Conservation (phyloP, 176 grass and related monocot genomes). For the Carex pumila region DNA sequence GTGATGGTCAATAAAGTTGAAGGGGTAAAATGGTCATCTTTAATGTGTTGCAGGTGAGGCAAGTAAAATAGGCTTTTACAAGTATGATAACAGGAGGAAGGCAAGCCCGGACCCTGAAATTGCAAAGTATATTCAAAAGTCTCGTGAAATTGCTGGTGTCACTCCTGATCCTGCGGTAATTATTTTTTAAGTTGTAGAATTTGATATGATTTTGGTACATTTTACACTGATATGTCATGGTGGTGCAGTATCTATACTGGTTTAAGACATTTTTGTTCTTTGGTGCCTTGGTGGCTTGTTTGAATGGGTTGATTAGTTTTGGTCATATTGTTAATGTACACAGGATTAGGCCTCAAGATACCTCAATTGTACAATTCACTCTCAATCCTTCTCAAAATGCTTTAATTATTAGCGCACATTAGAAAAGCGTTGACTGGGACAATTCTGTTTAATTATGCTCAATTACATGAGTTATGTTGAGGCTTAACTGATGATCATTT, state of each 20-base stretch:
- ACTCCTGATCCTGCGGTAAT: conserved; percentile 58
- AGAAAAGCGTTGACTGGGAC: neutral
- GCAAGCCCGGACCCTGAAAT: conserved; percentile 79
- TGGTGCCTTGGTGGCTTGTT: neutral
- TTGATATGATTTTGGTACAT: neutral
- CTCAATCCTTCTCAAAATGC: neutral
- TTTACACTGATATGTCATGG: neutral
- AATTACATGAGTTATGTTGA: neutral
- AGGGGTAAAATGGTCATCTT: conserved; percentile 2
- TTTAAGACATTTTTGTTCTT: neutral
- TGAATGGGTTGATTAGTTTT: neutral
- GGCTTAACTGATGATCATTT: neutral
- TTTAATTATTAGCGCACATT: neutral
- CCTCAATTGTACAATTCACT: neutral
- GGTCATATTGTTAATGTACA: neutral
- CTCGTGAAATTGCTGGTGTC: conserved; percentile 67
- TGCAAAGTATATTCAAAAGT: conserved; percentile 61
- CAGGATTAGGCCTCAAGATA: neutral
- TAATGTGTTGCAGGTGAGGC: conserved; percentile 52
- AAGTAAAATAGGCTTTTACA: conserved; percentile 74
- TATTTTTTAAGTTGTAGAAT: conserved; percentile 16
- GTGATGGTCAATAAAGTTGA: neutral
- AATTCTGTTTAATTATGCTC: neutral
- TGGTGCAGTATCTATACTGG: neutral
- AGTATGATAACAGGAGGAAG: conserved; percentile 88